A percentile compares a stretch with the other conserved stretches of the same genome.
phyloP scores from a whole-genome alignment of 2,329 filamentous ascomycete genomes.

The Ophiocordyceps camponoti-leonardi region DNA sequence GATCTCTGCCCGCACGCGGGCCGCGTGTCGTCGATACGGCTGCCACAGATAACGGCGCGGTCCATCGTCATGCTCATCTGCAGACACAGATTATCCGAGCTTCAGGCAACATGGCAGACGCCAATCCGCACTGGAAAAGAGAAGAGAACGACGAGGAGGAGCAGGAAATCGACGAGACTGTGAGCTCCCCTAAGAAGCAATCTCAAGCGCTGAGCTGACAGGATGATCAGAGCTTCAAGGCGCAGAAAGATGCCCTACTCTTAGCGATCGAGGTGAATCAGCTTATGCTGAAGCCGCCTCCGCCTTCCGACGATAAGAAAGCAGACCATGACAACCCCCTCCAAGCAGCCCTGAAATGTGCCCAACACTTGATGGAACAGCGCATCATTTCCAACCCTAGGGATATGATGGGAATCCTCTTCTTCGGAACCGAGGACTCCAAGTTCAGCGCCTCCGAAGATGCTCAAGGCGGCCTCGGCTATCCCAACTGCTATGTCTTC shows the following conservation, averaged over 20 bases:
- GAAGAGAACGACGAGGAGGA: constrained; percentile 49
- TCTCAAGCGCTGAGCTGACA: background rate
- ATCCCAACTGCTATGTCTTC: constrained; percentile 85
- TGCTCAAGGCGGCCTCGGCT: constrained; percentile 42
- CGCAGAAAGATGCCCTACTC: constrained; percentile 92
- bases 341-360: constrained; percentile 78
- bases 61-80: background rate
- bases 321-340: constrained; percentile 62
- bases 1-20: background rate
- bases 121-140: constrained; percentile 24
- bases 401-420: constrained; percentile 89
- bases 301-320: constrained; percentile 51
- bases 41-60: background rate
- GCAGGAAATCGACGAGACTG: constrained; percentile 42
- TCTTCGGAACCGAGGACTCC: constrained; percentile 79
- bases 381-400: constrained; percentile 93
- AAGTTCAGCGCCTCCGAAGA: constrained; percentile 56
- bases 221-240: constrained; percentile 56
- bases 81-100: background rate
- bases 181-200: constrained; percentile 15
- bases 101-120: constrained; percentile 13
- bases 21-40: background rate
- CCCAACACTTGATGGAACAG: constrained; percentile 91
- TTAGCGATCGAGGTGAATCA: constrained; percentile 86
- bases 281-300: constrained; percentile 63